These are phyloP conservation scores for Cudoniella acicularis DNA, from an alignment of 495 filamentous ascomycete species.

Conservation along the genomic window DNA sequence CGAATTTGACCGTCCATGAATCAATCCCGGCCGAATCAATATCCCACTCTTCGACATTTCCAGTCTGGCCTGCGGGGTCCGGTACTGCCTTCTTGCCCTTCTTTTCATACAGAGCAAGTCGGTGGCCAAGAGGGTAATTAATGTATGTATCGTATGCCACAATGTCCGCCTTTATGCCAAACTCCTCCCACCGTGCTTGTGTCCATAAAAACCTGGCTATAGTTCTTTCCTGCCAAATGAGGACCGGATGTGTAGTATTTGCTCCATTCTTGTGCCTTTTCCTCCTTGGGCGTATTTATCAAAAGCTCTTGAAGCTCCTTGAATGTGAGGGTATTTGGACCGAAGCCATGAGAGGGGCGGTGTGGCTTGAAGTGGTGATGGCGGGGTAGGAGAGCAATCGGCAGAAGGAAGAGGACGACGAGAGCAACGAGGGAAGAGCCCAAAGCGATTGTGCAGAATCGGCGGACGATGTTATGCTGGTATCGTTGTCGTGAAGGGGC, in stretches of 20 bases:
- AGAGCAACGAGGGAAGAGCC: slow-evolving; percentile 52
- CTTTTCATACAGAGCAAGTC: slow-evolving; percentile 70
- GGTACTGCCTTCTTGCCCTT: slow-evolving; percentile 10
- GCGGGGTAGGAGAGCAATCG: slow-evolving; percentile 47
- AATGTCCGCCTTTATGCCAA: slow-evolving; percentile 68
- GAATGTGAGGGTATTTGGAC: slow-evolving; percentile 44
- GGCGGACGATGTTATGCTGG: slow-evolving; percentile 63
- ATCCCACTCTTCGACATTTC: not conserved
- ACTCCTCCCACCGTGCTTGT: slow-evolving; percentile 76
- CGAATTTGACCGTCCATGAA: slow-evolving; percentile 63
- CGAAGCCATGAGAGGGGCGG: slow-evolving; percentile 32
- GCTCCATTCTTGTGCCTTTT: slow-evolving; percentile 76
- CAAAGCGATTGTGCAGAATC: slow-evolving; percentile 67
- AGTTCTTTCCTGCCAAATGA: slow-evolving; percentile 87
- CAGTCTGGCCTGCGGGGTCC: no score
- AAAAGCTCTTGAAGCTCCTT: slow-evolving; percentile 69
- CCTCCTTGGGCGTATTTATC: slow-evolving; percentile 63
- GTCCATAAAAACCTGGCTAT: slow-evolving; percentile 78
- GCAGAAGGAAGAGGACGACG: slow-evolving; percentile 49
- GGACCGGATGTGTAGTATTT: slow-evolving; percentile 85
- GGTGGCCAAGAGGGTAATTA: slow-evolving; percentile 81
- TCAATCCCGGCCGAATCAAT: slow-evolving; percentile 5
- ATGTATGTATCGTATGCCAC: slow-evolving; percentile 84
- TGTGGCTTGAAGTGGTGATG: slow-evolving; percentile 29
- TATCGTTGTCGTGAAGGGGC: slow-evolving; percentile 56